Evolutionary conservation across 1,284 basidiomycete genomes (phyloP), one percentile per base, ranked within the genome.

Genomic region (Moesziomyces globuligerus): DNA sequence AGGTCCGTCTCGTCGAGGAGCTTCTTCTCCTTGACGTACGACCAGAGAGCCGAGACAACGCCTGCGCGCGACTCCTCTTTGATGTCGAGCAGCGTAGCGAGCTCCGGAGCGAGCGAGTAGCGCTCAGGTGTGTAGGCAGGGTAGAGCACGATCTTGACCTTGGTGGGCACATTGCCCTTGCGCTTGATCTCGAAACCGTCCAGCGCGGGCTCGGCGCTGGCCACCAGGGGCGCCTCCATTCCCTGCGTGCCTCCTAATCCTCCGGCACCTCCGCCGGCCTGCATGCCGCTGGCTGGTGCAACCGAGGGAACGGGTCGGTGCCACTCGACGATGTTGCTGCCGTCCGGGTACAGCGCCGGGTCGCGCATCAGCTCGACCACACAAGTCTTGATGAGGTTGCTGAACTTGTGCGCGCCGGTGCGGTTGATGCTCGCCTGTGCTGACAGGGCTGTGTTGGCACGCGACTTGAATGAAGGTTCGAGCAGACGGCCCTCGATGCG

Each of bases 1-100:
- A 90, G 87, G 83, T 98, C 93, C 0, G 89, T 88, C 79, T 94
- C 94, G 83, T 97, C 93, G 83, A 96, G 92, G 18, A 98, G 86
- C 21, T 89, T 89, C 64, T 91, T 87, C 18, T 90, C 85, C 83
- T 95, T 95, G 84, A 97, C 91, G 75, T 96, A 94, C 75, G 90
- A 91, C 94, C 94, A 98, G 10, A 98, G 83, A 0, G 91, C 88
- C 57, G 91, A 89, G 37, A 97, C 87, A 18, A 93, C 88, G 11
- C 90, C 92, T 11, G 90, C 85, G 23, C 92, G 87, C 36, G 91
- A 93, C 36, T 92, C 93, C 81, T 97, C 92, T 67, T 90, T 90
- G 75, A 95, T 86, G 21, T 89, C 90, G 37, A 98, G 85, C 26
- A 95, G 83, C 40, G 86, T 86, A 0, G 87, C 89, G 85, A 98